Base-by-base conservation (phyloP, 805 yeast genomes). In the Cyberlindnera maritima region DNA sequence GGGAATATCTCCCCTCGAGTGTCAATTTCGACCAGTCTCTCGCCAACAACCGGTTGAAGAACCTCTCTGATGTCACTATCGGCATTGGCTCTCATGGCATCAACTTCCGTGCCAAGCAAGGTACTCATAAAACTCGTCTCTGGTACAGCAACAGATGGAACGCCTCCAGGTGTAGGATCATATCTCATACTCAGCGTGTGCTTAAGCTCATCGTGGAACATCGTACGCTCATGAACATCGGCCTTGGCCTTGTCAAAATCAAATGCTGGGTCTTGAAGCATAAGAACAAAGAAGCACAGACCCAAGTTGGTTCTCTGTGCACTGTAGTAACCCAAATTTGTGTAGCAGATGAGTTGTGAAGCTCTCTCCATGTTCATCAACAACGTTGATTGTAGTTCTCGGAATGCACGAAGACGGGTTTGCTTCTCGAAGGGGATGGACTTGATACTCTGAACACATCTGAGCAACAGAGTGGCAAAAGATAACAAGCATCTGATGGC, bases 81-180 rank as follows among this genome's bases (percentile, higher is more conserved):
- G n/a, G 43, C 18, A 15, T 38, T 23, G 4, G 28, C 13, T 20
- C 21, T 38, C 19, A 57, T 20, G 10, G 42, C 32, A 1, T 23
- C 23, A 5, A 58, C 8, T 20, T 58, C 60, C 3, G 48, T 13
- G 12, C 48, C 57, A 19, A 54, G 14, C 11, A 51, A 19, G 7
- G 15, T 28, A 40, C 46, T 41, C 26, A 57, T 20, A 18, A 42
- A 42, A 23, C 49, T 55, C 1, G 36, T 15, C 9, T 43, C 41
- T 12, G 62, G 60, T 3, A 57, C n/a, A 13, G 53, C 54, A 6
- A 44, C 50, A 15, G n/a, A n/a, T n/a, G n/a, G n/a, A n/a, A n/a
- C n/a, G n/a, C n/a, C n/a, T n/a, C n/a, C n/a, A n/a, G n/a, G n/a
- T n/a, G n/a, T n/a, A n/a, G n/a, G n/a, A n/a, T n/a, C n/a, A n/a